Evolutionary conservation across 2,329 filamentous ascomycete species (phyloP).

Genomic region (Cercospora nicotianae): DNA sequence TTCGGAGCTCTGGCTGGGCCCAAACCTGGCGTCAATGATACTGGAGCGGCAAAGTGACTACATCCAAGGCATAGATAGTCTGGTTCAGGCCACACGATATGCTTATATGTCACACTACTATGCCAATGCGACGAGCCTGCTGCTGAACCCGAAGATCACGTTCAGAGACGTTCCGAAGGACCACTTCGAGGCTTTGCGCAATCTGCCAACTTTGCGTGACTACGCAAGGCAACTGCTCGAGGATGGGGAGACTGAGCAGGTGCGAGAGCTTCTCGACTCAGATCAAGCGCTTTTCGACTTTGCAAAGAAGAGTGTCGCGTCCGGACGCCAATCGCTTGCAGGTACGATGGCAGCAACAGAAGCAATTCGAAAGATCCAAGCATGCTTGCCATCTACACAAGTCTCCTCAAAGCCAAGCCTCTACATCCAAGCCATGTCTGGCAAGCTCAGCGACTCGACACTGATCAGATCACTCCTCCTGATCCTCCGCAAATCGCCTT

Average conservation of each 20-base stretch:
- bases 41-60: conserved; percentile 74
- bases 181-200: conserved; percentile 67
- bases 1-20: conserved; percentile 62
- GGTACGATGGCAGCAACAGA: conserved; percentile 43
- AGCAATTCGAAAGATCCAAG: conserved; percentile 41
- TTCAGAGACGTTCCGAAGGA: conserved; percentile 54
- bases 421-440: conserved; percentile 62
- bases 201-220: conserved; percentile 65
- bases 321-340: conserved; percentile 44
- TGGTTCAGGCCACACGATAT: conserved; percentile 65
- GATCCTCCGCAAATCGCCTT: conserved; percentile 60
- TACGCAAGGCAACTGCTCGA: conserved; percentile 36
- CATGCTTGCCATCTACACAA: conserved; percentile 40
- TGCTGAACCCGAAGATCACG: conserved; percentile 49
- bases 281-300: conserved; percentile 56
- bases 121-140: conserved; percentile 69
- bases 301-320: conserved; percentile 39
- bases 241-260: conserved; percentile 32
- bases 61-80: conserved; percentile 71
- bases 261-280: conserved; percentile 60
- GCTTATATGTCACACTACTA: conserved; percentile 86
- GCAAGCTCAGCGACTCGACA: conserved; percentile 55
- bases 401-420: conserved; percentile 47
- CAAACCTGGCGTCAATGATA: conserved; percentile 61
- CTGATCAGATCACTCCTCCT: conserved; percentile 57